Evolutionary conservation across 129 eudicot genomes (phyloP).

Genomic region (Flaveria ramosissima): DNA sequence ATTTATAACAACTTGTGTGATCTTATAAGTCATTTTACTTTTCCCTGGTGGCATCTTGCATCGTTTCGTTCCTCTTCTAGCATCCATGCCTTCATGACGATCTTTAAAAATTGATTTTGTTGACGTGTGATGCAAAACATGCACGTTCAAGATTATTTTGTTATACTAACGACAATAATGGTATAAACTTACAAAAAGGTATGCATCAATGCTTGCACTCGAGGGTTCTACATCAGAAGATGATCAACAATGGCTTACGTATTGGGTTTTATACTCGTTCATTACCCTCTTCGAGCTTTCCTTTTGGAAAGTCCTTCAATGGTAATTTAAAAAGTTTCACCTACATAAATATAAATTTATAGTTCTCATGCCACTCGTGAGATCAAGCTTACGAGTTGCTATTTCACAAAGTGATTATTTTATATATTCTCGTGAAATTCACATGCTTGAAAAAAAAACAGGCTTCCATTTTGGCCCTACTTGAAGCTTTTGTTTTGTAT

Average conservation of each 20-base stretch:
- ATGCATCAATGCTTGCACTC: slow-evolving; percentile 86
- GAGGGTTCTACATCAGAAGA: slow-evolving; percentile 88
- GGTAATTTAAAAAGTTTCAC: slow-evolving; percentile 40
- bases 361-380: not conserved
- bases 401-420: not conserved
- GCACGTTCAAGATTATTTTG: not conserved
- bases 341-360: not conserved
- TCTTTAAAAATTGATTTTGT: not conserved
- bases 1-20: not conserved
- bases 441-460: slow-evolving; percentile 21
- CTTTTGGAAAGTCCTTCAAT: slow-evolving; percentile 88
- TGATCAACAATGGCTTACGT: slow-evolving; percentile 98
- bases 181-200: slow-evolving; percentile 42
- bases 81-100: not conserved
- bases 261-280: slow-evolving; percentile 92
- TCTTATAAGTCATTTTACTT: not conserved
- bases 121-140: not conserved
- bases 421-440: not conserved
- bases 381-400: not conserved
- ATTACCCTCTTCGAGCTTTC: slow-evolving; percentile 90
- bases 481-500: slow-evolving; percentile 80
- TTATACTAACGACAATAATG: not conserved
- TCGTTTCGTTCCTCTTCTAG: not conserved
- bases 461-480: slow-evolving; percentile 96
- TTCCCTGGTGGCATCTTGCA: not conserved